Evolutionary conservation across 768 basidiomycete species (phyloP), one percentile per base, ranked within the genome.

Genomic region (Boletus vinaceobasis): DNA sequence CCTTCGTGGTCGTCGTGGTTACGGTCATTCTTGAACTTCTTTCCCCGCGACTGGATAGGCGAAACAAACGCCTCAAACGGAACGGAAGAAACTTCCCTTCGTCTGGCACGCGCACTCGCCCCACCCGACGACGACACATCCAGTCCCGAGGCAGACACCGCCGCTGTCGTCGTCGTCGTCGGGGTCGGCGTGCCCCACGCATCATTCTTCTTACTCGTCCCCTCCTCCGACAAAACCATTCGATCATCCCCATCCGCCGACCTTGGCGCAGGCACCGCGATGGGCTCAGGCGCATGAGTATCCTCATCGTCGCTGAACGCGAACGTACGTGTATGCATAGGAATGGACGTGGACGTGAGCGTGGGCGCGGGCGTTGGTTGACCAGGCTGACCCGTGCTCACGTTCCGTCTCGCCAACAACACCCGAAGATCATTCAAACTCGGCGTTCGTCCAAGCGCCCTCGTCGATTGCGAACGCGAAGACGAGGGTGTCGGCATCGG

Each of bases 41-140:
- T 13, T n/a, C 29, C n/a, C 17, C 37, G 50, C 1, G 26, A 11
- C 13, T 48, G 52, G 9, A 36, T 42, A 5, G 62, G 62, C 15
- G 67, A 69, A 10, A 68, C 67, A 43, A 65, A 69, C 7, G 50
- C 59, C 31, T 62, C 55, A 10, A 68, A 69, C 7, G 61, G 53
- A 9, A 50, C 21, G 13, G 38, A 36, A 19, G 56, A 4, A 11
- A 31, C 6, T 1, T 10, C 4, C 5, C 42, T 38, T 21, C 33
- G 57, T 26, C 50, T 43, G 7, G 26, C 39, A 1, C 37, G 50
- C 14, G 21, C 5, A 1, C 32, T 43, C 11, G 32, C 43, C 15
- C 45, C 19, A 15, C 21, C 15, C 32, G 14, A 31, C 7, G 35
- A 52, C 9, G 45, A 40, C 15, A 36, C 14, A 4, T 37, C 27